These are phyloP conservation scores for Hygrocybe coccinea DNA, from an alignment of 768 basidiomycete genomes.

Conservation along the genomic window DNA sequence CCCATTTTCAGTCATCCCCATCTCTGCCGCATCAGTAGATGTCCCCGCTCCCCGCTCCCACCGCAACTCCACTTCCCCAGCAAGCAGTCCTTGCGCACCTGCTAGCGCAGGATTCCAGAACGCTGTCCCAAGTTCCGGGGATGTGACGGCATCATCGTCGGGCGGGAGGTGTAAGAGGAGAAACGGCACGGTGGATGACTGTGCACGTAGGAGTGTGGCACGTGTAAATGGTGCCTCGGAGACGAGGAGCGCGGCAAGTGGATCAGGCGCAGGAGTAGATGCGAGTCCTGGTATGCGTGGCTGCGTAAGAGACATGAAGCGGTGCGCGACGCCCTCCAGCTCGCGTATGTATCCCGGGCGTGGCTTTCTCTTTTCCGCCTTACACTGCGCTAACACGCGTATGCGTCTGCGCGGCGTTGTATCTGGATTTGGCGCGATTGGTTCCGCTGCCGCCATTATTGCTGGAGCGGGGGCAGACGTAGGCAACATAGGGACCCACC, in stretches of 20 bases:
- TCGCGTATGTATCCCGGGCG: conserved; percentile 81
- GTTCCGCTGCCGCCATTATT: too few relatives aligned
- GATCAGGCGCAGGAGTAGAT: conserved; percentile 11
- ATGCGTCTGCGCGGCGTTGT: conserved; percentile 43
- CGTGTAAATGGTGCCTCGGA: conserved; percentile 80
- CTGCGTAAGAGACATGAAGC: conserved; percentile 25
- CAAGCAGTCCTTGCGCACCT: conserved; percentile 49
- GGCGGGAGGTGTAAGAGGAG: conserved; percentile 75
- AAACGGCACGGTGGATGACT: conserved; percentile 73
- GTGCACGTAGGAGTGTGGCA: conserved; percentile 60
- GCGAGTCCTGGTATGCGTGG: background rate
- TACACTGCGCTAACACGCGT: conserved; percentile 84
- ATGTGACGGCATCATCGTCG: conserved; percentile 8
- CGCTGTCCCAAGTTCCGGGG: conserved; percentile 40
- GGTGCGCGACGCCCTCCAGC: conserved; percentile 80
- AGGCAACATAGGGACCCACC: conserved; percentile 65
- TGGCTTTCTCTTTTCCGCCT: conserved; percentile 79
- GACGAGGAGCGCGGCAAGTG: conserved; percentile 67
- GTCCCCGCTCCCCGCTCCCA: conserved; percentile 57
- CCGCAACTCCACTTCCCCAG: conserved; percentile 57
- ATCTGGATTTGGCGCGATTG: background rate
- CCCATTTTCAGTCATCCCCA: conserved; percentile 27
- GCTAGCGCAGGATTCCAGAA: conserved; percentile 69
- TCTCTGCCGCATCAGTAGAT: conserved; percentile 35
- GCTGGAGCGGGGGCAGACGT: too few relatives aligned